A percentile compares a stretch with the other conserved stretches of the same genome.
phyloP scores from a whole-genome alignment of 2,329 filamentous ascomycete genomes.

The Fusarium anguioides region DNA sequence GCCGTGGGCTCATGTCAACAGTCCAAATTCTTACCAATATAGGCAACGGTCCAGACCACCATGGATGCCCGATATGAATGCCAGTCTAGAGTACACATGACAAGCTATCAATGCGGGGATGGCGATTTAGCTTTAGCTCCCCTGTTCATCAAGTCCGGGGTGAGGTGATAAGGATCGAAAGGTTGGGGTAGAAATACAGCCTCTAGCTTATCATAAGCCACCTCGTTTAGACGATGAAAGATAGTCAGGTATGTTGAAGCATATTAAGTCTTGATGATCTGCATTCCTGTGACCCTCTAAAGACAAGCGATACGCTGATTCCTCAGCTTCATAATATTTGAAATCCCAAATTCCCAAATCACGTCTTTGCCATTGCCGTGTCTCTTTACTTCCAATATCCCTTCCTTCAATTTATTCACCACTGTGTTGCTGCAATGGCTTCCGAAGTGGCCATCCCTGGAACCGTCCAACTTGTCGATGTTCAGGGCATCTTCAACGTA shows the following conservation, averaged over 20 bases:
- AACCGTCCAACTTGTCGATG: conserved; percentile 38
- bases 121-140: neutral
- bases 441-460: conserved; percentile 24
- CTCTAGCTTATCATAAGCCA: conserved; percentile 2
- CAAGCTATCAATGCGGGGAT: conserved; percentile 4
- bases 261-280: neutral
- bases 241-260: neutral
- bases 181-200: conserved; percentile 5
- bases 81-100: neutral
- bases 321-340: neutral
- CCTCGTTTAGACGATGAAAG: neutral
- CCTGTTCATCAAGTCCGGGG: neutral
- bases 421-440: neutral
- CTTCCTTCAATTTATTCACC: neutral
- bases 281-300: neutral
- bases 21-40: neutral
- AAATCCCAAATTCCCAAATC: neutral
- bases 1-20: neutral
- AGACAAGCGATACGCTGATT: neutral
- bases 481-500: conserved; percentile 30
- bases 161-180: conserved; percentile 1
- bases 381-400: no score
- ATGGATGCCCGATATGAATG: neutral
- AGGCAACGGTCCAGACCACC: neutral
- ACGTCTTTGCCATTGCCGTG: no score